These are phyloP conservation scores for Eucalyptus brandiana DNA, from an alignment of 345 rosid species.

Conservation along the genomic window DNA sequence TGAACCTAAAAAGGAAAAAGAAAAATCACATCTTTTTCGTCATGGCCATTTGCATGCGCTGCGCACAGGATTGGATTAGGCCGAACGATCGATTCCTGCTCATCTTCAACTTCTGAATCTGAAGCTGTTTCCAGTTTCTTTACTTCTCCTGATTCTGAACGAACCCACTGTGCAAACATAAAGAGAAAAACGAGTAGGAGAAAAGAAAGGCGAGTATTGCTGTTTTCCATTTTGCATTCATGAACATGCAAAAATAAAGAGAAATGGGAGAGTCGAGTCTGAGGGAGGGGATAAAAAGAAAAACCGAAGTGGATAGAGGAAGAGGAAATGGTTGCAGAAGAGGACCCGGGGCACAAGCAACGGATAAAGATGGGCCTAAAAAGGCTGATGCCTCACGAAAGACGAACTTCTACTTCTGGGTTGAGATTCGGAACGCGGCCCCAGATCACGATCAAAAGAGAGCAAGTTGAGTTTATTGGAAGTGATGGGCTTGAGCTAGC, in stretches of 20 bases:
- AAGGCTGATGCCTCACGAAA: background rate
- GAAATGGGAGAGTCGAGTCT: background rate
- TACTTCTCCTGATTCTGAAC: background rate
- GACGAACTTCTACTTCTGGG: background rate
- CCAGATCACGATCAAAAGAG: background rate
- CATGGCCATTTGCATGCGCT: background rate
- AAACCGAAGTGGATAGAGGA: background rate
- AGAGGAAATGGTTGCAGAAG: background rate
- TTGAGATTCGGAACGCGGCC: background rate
- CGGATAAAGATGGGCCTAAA: background rate
- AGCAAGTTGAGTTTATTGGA: background rate
- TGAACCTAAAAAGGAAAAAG: background rate
- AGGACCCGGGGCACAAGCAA: background rate
- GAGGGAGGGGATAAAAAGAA: background rate
- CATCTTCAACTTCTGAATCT: background rate
- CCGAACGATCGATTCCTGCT: background rate
- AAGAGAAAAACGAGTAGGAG: background rate
- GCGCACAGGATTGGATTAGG: background rate
- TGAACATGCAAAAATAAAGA: background rate
- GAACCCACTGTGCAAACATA: background rate
- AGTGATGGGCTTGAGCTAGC: background rate
- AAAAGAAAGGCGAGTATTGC: background rate
- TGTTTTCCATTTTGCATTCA: background rate
- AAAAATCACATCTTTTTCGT: background rate
- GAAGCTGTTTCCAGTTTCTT: background rate